Base-by-base conservation (phyloP, 2,329 filamentous ascomycete species). In the Fonsecaea erecta region DNA sequence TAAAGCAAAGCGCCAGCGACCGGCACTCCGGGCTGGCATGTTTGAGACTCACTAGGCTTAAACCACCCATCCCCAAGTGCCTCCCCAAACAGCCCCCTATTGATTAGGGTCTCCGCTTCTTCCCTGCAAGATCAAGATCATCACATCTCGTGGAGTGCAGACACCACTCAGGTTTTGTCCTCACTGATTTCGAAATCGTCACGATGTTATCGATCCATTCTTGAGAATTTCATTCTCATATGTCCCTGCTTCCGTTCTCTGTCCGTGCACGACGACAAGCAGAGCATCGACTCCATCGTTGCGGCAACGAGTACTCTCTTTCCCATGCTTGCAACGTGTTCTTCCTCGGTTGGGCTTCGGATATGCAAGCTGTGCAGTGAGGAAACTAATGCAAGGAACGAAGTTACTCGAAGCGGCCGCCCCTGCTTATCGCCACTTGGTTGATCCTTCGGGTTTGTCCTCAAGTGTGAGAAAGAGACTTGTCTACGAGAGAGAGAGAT, bases 301-400 rank as follows among this genome's bases (percentile, higher is more conserved):
- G 16, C 32, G 24, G 16, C 21, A 26, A 26, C 53, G 16, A 37
- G 16, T 3, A 34, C 46, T 40, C 18, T 11, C 21, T 34, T 35
- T 2, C 8, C 2, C 14, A 14, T 30, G 7, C 48, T 26, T 26
- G 21, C 28, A 52, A 30, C 48, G 48, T 21, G 14, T 46, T 30
- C 6, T 34, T 43, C n/a, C n/a, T 40, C 18, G n/a, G 30, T 3
- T 35, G 28, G 57, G 58, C 26, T 53, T 61, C 48, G 58, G 58
- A 43, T 61, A 46, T 46, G 48, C 51, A 43, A 18, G 32, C 30
- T 52, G 8, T 28, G 34, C 58, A 34, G 34, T 46, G 43, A 35
- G 57, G 32, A 37, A 55, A 32, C 58, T 61, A 61, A 48, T 61
- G 58, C 58, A 61, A 61, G 58, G 58, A 43, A 61, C 58, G 14